Base-by-base conservation (phyloP, 1,284 basidiomycete genomes). In the Grifola frondosa region DNA sequence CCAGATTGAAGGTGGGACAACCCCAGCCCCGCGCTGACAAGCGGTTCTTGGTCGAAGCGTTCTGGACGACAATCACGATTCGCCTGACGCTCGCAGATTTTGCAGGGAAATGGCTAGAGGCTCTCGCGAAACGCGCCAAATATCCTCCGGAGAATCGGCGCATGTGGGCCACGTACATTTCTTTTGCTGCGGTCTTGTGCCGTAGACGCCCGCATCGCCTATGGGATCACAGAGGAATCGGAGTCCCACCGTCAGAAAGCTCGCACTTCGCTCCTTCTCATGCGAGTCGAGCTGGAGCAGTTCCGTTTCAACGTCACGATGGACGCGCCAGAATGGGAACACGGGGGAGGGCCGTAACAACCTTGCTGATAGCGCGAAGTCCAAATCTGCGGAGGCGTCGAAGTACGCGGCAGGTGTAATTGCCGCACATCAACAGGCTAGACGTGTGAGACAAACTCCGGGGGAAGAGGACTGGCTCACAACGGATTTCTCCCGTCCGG, bases 31-130 rank as follows among this genome's bases (percentile, higher is more conserved):
- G 66, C 5, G 77, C 76, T 0, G 78, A 81, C 58, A 68, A 68
- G 32, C 69, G 76, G n/a, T 80, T 75, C 60, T 54, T 70, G 17
- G 70, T 79, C 10, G 79, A 81, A 54, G 76, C 76, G 0, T 70
- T 79, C 50, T 75, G 73, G 69, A 45, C 62, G 2, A 66, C 70
- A 5, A 58, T 81, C 39, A 61, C 71, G 11, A 54, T 78, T 12
- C 71, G 78, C 0, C 65, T 75, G 48, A 58, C 59, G 9, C 56
- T 76, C 20, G 67, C 59, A 2, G 60, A 70, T 17, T 53, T 77
- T 30, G 69, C 67, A 1, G 39, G 20, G 15, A 21, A 19, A 4
- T 56, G 58, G 54, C 28, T 52, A 8, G 40, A 44, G 10, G 48
- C 41, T 3, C 15, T 54, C 1, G 48, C 55, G 21, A 48, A 52